phyloP scores from a whole-genome alignment of 2,329 filamentous ascomycete genomes.

The Penicillium sp. region DNA sequence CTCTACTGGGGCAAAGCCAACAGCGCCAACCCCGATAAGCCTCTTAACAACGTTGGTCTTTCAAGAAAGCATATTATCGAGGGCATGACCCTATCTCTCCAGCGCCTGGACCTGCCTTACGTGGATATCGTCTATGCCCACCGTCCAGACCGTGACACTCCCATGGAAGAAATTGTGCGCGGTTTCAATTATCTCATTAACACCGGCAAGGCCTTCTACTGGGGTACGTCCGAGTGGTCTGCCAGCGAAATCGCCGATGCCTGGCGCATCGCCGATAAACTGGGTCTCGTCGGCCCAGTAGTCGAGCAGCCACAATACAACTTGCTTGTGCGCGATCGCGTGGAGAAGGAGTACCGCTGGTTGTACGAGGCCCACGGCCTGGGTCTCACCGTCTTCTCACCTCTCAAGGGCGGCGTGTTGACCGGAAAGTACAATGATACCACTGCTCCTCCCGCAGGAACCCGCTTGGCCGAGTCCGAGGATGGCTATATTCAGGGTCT shows the following conservation, averaged over 20 bases:
- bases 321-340: conserved; percentile 65
- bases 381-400: conserved; percentile 68
- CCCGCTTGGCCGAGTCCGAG: conserved; percentile 61
- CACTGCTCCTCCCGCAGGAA: conserved; percentile 59
- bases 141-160: conserved; percentile 69
- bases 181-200: conserved; percentile 74
- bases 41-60: conserved; percentile 70
- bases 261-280: conserved; percentile 65
- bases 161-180: conserved; percentile 73
- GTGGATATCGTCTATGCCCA: conserved; percentile 74
- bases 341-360: conserved; percentile 68
- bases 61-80: conserved; percentile 74
- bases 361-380: conserved; percentile 66
- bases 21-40: conserved; percentile 64
- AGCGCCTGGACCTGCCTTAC: conserved; percentile 69
- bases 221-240: conserved; percentile 73
- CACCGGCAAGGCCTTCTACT: conserved; percentile 72
- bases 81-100: conserved; percentile 65
- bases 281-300: conserved; percentile 66
- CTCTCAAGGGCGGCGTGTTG: conserved; percentile 65
- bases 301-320: conserved; percentile 73
- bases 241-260: conserved; percentile 70
- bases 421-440: conserved; percentile 70
- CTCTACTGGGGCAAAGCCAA: conserved; percentile 69
- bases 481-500: conserved; percentile 61